These are phyloP conservation scores for Kwoniella europaea DNA, from an alignment of 768 basidiomycete species.

Conservation along the genomic window DNA sequence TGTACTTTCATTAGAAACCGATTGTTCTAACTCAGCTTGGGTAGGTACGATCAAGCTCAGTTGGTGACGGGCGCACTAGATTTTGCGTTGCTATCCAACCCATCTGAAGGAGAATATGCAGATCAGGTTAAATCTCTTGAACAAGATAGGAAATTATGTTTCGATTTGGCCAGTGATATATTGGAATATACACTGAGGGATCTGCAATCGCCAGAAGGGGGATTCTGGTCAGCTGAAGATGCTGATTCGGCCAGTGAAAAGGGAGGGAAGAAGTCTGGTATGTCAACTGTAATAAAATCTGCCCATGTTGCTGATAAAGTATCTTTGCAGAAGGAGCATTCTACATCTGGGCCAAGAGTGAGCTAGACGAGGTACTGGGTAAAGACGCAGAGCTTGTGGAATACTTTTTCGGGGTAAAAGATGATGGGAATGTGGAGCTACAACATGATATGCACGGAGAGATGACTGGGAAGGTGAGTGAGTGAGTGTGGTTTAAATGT, in stretches of 20 bases:
- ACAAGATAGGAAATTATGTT: constrained; percentile 33
- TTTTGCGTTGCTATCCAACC: constrained; percentile 37
- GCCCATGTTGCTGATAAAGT: background rate
- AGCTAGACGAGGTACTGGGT: constrained; percentile 57
- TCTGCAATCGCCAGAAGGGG: constrained; percentile 57
- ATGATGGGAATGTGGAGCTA: constrained; percentile 59
- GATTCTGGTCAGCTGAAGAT: constrained; percentile 61
- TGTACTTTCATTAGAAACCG: background rate
- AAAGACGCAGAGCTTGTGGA: constrained; percentile 53
- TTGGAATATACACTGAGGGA: constrained; percentile 58
- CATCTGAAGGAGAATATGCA: constrained; percentile 13
- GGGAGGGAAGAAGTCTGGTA: constrained; percentile 52
- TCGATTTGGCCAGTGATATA: constrained; percentile 57
- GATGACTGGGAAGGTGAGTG: constrained; percentile 55
- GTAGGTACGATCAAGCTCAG: constrained; percentile 61
- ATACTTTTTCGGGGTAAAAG: constrained; percentile 58
- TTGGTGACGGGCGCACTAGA: constrained; percentile 44
- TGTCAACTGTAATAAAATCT: background rate
- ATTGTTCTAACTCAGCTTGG: no score
- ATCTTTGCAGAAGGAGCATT: constrained; percentile 58
- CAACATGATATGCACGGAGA: constrained; percentile 60
- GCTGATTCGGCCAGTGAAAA: constrained; percentile 59
- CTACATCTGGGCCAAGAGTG: constrained; percentile 58
- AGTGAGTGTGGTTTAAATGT: constrained; percentile 3
- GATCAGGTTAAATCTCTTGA: background rate